Conservation (phyloP, 2,329 filamentous ascomycete species). For the Hypoxylon rubiginosum region DNA sequence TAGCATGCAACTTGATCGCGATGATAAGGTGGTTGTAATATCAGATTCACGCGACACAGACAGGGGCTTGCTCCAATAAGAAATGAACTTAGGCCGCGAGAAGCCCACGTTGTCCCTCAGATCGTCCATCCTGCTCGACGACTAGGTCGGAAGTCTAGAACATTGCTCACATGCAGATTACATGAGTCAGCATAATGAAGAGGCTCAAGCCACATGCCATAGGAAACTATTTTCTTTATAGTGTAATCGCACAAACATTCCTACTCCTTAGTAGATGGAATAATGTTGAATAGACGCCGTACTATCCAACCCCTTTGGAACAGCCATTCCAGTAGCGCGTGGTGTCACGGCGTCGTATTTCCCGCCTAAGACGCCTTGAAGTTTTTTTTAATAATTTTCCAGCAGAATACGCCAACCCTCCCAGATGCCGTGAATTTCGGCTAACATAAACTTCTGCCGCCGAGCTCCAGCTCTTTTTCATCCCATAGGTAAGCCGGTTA, state of each 20-base stretch:
- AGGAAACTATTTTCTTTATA: not conserved
- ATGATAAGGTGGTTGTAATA: constrained; percentile 1
- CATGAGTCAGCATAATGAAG: constrained; percentile 12
- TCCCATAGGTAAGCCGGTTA: constrained; percentile 23
- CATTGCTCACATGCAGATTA: constrained; percentile 16
- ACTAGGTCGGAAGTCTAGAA: constrained; percentile 12
- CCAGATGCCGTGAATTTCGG: constrained; percentile 16
- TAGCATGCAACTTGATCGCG: not conserved
- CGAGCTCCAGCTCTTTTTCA: constrained; percentile 14
- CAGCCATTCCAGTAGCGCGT: not conserved
- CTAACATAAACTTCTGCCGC: constrained; percentile 10
- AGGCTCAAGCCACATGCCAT: constrained; percentile 4
- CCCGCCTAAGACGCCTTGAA: not conserved
- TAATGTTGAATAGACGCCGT: constrained; percentile 31
- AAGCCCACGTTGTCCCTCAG: not conserved
- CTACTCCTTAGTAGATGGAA: constrained; percentile 1
- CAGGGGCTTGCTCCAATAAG: not conserved
- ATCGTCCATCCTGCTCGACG: not conserved
- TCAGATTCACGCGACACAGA: not conserved
- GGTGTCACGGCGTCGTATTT: not conserved
- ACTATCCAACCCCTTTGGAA: constrained; percentile 7
- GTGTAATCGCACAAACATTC: constrained; percentile 2
- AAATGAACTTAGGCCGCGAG: constrained; percentile 17
- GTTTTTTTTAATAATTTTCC: constrained; percentile 21
- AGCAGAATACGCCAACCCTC: constrained; percentile 25